These are phyloP conservation scores for Moesziomyces parantarcticus DNA, from an alignment of 1,284 basidiomycete genomes.

Conservation along the genomic window DNA sequence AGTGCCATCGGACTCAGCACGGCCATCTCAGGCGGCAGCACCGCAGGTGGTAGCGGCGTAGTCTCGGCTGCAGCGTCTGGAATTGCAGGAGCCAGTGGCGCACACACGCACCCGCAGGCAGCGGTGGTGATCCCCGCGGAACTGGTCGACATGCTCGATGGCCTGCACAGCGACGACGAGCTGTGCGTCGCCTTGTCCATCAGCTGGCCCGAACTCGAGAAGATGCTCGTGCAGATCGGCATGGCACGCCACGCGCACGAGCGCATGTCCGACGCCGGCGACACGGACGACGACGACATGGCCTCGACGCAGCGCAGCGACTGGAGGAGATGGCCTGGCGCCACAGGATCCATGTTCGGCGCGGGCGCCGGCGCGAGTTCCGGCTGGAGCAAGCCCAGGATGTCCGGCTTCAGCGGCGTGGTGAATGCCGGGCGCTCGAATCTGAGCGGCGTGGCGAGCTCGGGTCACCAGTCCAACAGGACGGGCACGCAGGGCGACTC, in stretches of 20 bases:
- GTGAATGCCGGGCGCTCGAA: slow-evolving; percentile 6
- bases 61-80: slow-evolving; percentile 4
- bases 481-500: slow-evolving; percentile 15
- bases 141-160: slow-evolving; percentile 78
- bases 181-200: slow-evolving; percentile 83
- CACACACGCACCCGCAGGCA: slow-evolving; percentile 1
- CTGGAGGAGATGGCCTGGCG: slow-evolving; percentile 24
- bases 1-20: slow-evolving; percentile 20
- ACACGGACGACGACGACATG: slow-evolving; percentile 40
- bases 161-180: slow-evolving; percentile 90
- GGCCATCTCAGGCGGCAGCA: slow-evolving; percentile 10
- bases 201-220: slow-evolving; percentile 83
- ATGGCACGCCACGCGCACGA: slow-evolving; percentile 3
- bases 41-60: background rate
- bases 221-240: slow-evolving; percentile 73
- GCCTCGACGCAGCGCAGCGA: slow-evolving; percentile 18
- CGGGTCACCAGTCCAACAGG: slow-evolving; percentile 17
- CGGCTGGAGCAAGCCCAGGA: slow-evolving; percentile 38
- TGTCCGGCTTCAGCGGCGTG: slow-evolving; percentile 26
- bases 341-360: slow-evolving; percentile 5
- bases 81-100: slow-evolving; percentile 10
- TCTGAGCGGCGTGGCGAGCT: slow-evolving; percentile 16
- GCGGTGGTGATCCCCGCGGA: slow-evolving; percentile 67
- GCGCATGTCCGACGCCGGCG: background rate
- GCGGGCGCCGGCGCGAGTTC: slow-evolving; percentile 20